phyloP scores from a whole-genome alignment of 345 rosid genomes.

The Hibiscus mutabilis region DNA sequence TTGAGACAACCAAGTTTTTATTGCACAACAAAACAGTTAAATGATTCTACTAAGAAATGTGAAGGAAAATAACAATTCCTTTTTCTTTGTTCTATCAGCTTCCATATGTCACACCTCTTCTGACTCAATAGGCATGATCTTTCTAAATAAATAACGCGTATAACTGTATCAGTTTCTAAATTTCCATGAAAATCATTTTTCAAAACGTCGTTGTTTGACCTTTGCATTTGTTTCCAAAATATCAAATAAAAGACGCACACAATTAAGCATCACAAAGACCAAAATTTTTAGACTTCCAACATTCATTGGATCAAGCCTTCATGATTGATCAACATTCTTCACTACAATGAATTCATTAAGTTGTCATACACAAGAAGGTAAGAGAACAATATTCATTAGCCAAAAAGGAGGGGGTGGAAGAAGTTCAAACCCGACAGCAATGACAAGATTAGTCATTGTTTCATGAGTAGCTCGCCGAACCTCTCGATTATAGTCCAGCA shows the following conservation, averaged over 20 bases:
- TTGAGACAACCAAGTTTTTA: not conserved
- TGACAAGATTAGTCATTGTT: constrained; percentile 69
- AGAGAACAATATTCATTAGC: not conserved
- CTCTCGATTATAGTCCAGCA: constrained; percentile 87
- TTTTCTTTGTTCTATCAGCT: not conserved
- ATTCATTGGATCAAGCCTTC: not conserved
- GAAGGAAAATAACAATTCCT: not conserved
- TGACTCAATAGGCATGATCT: not conserved
- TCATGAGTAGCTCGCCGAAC: constrained; percentile 93
- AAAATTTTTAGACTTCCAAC: not conserved
- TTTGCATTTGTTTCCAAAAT: constrained; percentile 4
- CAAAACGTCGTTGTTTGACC: not conserved
- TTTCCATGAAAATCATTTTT: not conserved
- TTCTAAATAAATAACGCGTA: not conserved
- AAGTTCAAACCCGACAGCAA: constrained; percentile 59
- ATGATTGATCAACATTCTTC: not conserved
- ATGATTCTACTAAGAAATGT: not conserved
- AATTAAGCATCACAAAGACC: not conserved
- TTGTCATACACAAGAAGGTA: not conserved
- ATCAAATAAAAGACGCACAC: not conserved
- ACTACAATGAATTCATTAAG: constrained; percentile 1
- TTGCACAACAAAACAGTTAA: not conserved
- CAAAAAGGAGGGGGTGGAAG: not conserved
- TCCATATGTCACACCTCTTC: not conserved
- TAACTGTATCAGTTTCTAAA: not conserved